These are phyloP conservation scores for Sophora flavescens DNA, from an alignment of 306 rosid species.

Conservation along the genomic window DNA sequence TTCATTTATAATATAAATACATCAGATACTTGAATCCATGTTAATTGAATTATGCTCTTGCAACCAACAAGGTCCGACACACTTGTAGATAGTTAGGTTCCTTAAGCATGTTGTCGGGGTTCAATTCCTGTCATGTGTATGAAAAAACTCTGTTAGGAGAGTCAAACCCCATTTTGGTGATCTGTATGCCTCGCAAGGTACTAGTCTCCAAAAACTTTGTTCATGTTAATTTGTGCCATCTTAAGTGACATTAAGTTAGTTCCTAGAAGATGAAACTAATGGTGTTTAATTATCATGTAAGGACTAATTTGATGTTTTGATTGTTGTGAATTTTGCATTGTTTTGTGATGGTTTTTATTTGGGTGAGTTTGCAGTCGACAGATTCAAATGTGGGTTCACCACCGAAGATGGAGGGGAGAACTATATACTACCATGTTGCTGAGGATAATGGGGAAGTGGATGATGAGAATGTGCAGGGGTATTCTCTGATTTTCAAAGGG, in stretches of 20 bases:
- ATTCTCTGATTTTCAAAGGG: conserved; percentile 73
- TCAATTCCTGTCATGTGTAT: too few species aligned
- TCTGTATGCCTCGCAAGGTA: too few species aligned
- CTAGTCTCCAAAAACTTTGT: too few species aligned
- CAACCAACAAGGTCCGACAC: too few species aligned
- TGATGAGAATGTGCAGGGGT: conserved; percentile 70
- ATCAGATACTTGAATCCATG: too few species aligned
- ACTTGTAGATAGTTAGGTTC: too few species aligned
- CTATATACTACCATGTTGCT: conserved; percentile 83
- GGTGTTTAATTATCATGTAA: too few species aligned
- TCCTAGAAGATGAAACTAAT: not conserved
- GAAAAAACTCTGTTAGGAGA: too few species aligned
- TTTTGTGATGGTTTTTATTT: conserved; percentile 34
- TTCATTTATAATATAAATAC: too few species aligned
- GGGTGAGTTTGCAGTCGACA: conserved; percentile 59
- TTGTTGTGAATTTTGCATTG: conserved; percentile 2
- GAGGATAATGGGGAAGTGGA: conserved; percentile 85
- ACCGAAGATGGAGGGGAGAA: conserved; percentile 78
- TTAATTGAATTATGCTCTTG: not conserved
- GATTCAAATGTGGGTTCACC: conserved; percentile 66
- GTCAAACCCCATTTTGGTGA: too few species aligned
- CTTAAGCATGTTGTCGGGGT: too few species aligned
- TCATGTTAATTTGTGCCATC: not conserved
- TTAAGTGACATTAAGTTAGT: not conserved
- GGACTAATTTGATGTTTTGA: not conserved